phyloP scores from a whole-genome alignment of 495 filamentous ascomycete genomes.

The Tuber umbilicatum region DNA sequence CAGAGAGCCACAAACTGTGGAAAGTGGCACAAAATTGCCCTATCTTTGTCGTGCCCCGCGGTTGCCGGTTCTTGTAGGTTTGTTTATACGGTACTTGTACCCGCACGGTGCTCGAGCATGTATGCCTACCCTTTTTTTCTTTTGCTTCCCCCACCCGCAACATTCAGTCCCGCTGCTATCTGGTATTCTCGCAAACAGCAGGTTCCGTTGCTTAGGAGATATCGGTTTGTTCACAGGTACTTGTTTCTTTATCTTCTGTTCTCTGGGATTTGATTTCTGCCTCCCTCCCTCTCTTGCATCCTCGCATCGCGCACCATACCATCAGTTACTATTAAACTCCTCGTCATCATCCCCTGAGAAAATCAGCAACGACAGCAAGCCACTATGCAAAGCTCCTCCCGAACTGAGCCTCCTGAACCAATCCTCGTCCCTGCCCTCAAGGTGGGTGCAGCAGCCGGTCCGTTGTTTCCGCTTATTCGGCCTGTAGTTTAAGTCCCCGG shows the following conservation, averaged over 20 bases:
- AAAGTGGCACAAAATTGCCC: not conserved
- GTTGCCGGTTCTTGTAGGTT: not conserved
- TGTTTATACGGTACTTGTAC: not conserved
- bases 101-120: too few relatives aligned
- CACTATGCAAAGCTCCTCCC: constrained; percentile 16
- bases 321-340: not conserved
- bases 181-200: not conserved
- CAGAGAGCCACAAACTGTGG: not conserved
- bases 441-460: constrained; percentile 51
- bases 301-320: not conserved
- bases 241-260: not conserved
- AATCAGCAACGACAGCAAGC: not conserved
- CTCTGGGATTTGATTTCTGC: not conserved
- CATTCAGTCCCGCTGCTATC: not conserved
- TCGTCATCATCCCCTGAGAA: not conserved
- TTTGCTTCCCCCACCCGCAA: not conserved
- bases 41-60: not conserved
- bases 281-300: constrained; percentile 2
- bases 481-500: constrained; percentile 11
- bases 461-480: constrained; percentile 40
- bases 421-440: constrained; percentile 47
- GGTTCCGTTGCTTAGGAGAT: not conserved
- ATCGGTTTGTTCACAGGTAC: not conserved
- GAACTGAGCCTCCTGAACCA: constrained; percentile 11
- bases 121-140: not conserved